phyloP scores from a whole-genome alignment of 75 land plant species.

The Larix kaempferi region DNA sequence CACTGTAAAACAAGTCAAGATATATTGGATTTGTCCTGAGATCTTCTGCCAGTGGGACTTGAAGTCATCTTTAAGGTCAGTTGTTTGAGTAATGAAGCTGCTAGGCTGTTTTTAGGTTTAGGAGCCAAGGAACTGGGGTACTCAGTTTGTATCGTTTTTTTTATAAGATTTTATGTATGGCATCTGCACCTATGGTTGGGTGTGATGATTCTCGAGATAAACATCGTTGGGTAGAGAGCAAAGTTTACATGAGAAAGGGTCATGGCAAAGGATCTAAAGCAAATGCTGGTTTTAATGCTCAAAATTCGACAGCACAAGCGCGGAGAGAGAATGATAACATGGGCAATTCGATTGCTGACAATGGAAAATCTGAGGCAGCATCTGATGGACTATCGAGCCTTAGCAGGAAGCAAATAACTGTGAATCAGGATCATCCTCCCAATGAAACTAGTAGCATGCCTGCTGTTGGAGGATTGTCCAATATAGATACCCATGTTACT shows the following conservation, averaged over 20 bases:
- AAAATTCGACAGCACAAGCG: background rate
- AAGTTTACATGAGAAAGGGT: conserved; percentile 44
- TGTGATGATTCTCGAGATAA: conserved; percentile 24
- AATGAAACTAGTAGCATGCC: background rate
- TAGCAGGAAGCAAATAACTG: background rate
- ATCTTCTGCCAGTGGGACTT: no score
- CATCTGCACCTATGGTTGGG: conserved; percentile 34
- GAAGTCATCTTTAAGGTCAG: no score
- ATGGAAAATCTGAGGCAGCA: background rate
- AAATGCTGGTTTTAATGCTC: background rate
- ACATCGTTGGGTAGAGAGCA: conserved; percentile 38
- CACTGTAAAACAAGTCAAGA: no score
- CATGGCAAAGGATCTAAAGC: conserved; percentile 9
- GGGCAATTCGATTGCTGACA: background rate
- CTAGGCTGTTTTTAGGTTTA: no score
- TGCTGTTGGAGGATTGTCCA: background rate
- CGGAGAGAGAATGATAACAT: background rate
- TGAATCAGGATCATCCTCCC: background rate
- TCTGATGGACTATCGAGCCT: conserved; percentile 35
- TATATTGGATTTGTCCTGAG: no score
- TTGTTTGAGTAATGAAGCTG: no score
- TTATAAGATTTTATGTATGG: conserved; percentile 28
- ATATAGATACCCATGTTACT: conserved; percentile 13
- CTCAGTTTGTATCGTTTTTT: background rate
- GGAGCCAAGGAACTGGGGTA: no score